phyloP scores from a whole-genome alignment of 2,329 filamentous ascomycete species.

The Penicillium sp. region DNA sequence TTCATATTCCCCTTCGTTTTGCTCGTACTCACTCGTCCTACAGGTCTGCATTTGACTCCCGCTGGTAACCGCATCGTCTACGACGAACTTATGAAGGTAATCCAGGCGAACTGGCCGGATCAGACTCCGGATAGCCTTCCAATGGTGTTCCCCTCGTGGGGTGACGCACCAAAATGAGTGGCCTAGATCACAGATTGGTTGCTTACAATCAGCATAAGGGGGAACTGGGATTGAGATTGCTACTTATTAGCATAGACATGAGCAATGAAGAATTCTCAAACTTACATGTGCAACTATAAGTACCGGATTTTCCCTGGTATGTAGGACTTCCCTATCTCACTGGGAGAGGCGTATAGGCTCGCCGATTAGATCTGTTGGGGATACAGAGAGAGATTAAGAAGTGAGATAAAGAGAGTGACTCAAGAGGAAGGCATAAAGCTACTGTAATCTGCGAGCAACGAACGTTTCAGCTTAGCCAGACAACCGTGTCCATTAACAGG shows the following conservation, averaged over 20 bases:
- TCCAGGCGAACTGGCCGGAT: slow-evolving; percentile 54
- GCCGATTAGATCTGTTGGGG: too few relatives aligned
- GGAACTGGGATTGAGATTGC: background rate
- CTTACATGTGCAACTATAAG: background rate
- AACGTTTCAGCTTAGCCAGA: too few relatives aligned
- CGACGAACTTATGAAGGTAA: slow-evolving; percentile 52
- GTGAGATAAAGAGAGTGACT: too few relatives aligned
- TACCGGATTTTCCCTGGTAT: background rate
- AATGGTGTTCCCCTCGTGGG: slow-evolving; percentile 56
- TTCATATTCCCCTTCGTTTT: background rate
- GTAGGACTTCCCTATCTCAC: too few relatives aligned
- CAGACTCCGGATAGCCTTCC: slow-evolving; percentile 52
- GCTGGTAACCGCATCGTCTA: slow-evolving; percentile 57
- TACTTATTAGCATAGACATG: background rate
- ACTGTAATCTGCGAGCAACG: too few relatives aligned
- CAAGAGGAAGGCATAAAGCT: too few relatives aligned
- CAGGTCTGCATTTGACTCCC: slow-evolving; percentile 58
- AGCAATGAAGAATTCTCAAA: background rate
- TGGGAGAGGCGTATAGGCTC: too few relatives aligned
- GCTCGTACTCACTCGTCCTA: slow-evolving; percentile 6
- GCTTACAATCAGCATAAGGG: background rate
- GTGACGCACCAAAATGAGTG: slow-evolving; percentile 38
- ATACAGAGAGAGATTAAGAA: too few relatives aligned
- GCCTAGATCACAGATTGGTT: background rate
- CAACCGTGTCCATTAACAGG: too few relatives aligned